These are phyloP conservation scores for Apiotrichum brassicae DNA, from an alignment of 1,284 basidiomycete genomes.

Conservation along the genomic window DNA sequence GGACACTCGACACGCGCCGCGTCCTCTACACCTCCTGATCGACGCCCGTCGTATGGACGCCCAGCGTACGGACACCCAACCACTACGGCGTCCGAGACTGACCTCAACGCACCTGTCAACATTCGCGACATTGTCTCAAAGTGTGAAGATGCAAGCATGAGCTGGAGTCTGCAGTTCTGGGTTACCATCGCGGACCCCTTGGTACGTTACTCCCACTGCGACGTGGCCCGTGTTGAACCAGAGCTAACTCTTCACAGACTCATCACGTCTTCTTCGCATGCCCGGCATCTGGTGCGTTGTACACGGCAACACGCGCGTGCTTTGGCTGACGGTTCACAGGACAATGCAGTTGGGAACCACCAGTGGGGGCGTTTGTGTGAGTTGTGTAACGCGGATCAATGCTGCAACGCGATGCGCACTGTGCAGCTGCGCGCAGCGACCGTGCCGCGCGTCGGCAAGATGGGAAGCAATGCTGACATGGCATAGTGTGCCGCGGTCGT, in stretches of 20 bases:
- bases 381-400: too few species aligned
- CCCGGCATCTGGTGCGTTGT: slow-evolving; percentile 54
- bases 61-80: neutral
- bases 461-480: neutral
- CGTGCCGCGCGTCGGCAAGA: too few species aligned
- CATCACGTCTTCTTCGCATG: slow-evolving; percentile 83
- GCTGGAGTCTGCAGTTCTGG: slow-evolving; percentile 45
- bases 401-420: too few species aligned
- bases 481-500: slow-evolving; percentile 66
- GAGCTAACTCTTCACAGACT: slow-evolving; percentile 50
- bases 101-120: slow-evolving; percentile 14
- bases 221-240: neutral
- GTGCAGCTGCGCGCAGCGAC: too few species aligned
- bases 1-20: neutral
- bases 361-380: slow-evolving; percentile 80
- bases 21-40: neutral
- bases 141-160: slow-evolving; percentile 39
- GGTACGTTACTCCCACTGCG: slow-evolving; percentile 10
- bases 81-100: too few species aligned
- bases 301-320: neutral
- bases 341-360: slow-evolving; percentile 86
- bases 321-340: slow-evolving; percentile 52
- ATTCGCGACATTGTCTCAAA: slow-evolving; percentile 30
- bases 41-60: neutral
- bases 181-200: slow-evolving; percentile 45